Conservation (phyloP, 495 filamentous ascomycete species). For the Copromyces sp. region DNA sequence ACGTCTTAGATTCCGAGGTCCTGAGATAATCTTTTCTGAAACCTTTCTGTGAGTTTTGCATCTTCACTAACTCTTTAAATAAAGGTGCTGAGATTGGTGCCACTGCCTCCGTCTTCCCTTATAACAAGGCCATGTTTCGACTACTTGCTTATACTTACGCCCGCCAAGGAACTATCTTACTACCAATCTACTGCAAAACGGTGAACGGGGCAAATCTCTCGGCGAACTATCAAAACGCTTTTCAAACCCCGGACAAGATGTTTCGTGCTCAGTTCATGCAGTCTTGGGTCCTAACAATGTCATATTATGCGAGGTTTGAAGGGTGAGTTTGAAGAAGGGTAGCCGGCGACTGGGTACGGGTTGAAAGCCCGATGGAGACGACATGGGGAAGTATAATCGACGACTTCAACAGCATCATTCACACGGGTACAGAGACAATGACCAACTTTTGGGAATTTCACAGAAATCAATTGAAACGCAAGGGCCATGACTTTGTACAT, state of each 20-base stretch:
- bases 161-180: not conserved
- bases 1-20: not conserved
- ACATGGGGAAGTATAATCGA: not conserved
- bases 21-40: not conserved
- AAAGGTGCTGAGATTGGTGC: conserved; percentile 91
- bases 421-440: not conserved
- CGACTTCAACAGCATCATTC: not conserved
- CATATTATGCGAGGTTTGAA: not conserved
- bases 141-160: conserved; percentile 47
- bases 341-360: not conserved
- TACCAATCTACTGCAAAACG: not conserved
- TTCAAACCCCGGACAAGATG: not conserved
- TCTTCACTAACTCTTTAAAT: conserved; percentile 26
- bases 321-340: not conserved
- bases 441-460: not conserved
- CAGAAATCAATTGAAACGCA: conserved; percentile 23
- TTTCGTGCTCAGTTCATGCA: not conserved
- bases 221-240: not conserved
- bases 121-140: conserved; percentile 96
- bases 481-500: conserved; percentile 26
- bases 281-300: not conserved
- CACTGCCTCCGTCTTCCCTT: conserved; percentile 94
- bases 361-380: not conserved
- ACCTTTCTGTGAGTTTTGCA: not conserved
- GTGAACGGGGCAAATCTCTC: not conserved